phyloP scores from a whole-genome alignment of 169 alveolate species.

The Neospora caninum region DNA sequence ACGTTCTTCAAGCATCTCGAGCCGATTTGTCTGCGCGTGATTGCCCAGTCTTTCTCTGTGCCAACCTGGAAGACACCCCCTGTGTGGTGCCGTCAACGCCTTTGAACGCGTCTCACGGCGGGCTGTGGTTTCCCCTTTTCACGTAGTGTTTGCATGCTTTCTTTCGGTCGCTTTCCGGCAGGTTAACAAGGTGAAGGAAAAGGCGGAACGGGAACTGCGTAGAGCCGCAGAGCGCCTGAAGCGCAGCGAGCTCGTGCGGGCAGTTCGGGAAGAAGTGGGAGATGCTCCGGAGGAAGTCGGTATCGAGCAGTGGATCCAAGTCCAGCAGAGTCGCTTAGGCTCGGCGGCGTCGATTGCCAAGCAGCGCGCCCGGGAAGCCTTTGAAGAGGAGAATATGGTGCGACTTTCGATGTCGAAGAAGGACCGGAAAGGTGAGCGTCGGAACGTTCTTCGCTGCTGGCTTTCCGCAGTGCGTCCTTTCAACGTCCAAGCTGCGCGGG shows the following conservation, averaged over 20 bases:
- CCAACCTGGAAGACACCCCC: too few relatives aligned
- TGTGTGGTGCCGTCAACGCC: too few relatives aligned
- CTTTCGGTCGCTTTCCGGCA: background rate
- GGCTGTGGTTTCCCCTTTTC: too few relatives aligned
- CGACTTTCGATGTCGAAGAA: slow-evolving; percentile 47
- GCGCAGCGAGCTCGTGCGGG: slow-evolving; percentile 62
- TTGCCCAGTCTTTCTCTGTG: too few relatives aligned
- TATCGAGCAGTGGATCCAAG: slow-evolving; percentile 39
- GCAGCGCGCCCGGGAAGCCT: slow-evolving; percentile 42
- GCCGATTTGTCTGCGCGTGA: too few relatives aligned
- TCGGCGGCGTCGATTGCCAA: slow-evolving; percentile 23
- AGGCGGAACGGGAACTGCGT: slow-evolving; percentile 57
- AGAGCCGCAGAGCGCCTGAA: slow-evolving; percentile 64
- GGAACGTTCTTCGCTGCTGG: background rate
- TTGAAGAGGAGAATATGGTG: slow-evolving; percentile 51
- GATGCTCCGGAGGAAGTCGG: slow-evolving; percentile 67
- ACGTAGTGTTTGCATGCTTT: background rate
- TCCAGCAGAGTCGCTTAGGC: background rate
- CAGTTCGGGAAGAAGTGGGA: slow-evolving; percentile 55
- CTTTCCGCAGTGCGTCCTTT: background rate
- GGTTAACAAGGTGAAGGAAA: slow-evolving; percentile 29
- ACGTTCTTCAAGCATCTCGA: too few relatives aligned
- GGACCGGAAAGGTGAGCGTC: slow-evolving; percentile 54
- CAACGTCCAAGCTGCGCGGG: background rate
- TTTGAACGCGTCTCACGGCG: too few relatives aligned